Percentiles rank a stretch among this genome's conserved stretches.
Evolutionary conservation across 2,329 filamentous ascomycete species (phyloP).

Genomic region (Aspergillus neoniger): DNA sequence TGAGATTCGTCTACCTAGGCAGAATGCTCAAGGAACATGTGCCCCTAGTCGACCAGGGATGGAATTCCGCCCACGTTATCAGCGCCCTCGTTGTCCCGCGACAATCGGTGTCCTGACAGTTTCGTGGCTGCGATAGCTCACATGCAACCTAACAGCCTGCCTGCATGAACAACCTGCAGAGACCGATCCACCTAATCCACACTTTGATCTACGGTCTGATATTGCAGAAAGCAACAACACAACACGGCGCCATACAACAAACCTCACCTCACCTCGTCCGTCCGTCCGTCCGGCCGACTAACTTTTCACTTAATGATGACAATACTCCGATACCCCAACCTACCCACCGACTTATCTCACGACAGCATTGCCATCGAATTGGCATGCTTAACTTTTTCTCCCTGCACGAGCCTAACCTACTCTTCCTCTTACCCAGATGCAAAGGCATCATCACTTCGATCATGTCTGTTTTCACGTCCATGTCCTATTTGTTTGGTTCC

Average conservation of each 20-base stretch:
- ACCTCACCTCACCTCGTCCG: too few species aligned
- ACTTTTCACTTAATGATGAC: too few species aligned
- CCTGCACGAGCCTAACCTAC: not conserved
- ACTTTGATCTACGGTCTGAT: not conserved
- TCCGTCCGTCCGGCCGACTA: too few species aligned
- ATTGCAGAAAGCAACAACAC: not conserved
- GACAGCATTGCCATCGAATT: too few species aligned
- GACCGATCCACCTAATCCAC: not conserved
- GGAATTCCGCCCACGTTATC: constrained; percentile 72
- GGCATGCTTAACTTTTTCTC: not conserved
- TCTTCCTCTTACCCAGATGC: too few species aligned
- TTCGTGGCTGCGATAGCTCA: not conserved
- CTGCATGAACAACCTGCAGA: not conserved
- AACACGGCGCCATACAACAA: too few species aligned
- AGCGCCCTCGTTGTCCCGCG: constrained; percentile 68
- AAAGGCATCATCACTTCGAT: too few species aligned
- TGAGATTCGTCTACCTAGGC: constrained; percentile 79
- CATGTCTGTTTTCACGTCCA: too few species aligned
- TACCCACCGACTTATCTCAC: not conserved
- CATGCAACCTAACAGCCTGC: not conserved
- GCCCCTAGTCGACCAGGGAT: constrained; percentile 69
- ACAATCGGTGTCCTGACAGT: constrained; percentile 16
- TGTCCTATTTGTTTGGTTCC: too few species aligned
- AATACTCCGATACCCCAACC: not conserved
- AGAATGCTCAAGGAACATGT: constrained; percentile 71